phyloP scores from a whole-genome alignment of 164 flowering plant genomes.

The Warburgia ugandensis region DNA sequence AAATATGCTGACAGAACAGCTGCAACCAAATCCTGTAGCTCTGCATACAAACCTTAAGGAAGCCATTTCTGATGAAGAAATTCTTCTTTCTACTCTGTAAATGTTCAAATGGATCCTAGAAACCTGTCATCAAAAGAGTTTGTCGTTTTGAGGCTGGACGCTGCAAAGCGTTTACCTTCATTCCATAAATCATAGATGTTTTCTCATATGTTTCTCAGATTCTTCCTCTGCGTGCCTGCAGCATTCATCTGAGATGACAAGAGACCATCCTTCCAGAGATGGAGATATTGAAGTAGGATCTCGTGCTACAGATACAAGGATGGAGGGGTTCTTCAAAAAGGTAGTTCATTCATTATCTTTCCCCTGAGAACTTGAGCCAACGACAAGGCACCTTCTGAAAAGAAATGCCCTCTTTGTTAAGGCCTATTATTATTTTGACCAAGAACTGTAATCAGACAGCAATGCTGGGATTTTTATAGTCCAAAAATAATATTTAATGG shows the following conservation, averaged over 20 bases:
- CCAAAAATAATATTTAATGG: neutral
- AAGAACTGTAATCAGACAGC: neutral
- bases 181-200: no score
- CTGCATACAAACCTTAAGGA: no score
- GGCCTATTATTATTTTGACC: neutral
- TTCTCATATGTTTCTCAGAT: no score
- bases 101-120: no score
- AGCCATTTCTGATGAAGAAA: no score
- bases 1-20: no score
- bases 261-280: neutral
- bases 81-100: no score
- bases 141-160: no score
- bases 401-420: neutral
- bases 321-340: conserved; percentile 6
- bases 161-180: no score
- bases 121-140: no score
- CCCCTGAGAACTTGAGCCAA: neutral
- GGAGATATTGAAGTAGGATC: conserved; percentile 1
- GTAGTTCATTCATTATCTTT: neutral
- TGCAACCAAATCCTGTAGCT: no score
- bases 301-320: neutral
- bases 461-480: neutral
- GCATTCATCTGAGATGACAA: conserved; percentile 1
- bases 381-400: neutral
- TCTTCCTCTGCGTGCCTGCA: no score